phyloP scores from a whole-genome alignment of 2,329 filamentous ascomycete genomes.

The Cephalotrichum gorgonifer region DNA sequence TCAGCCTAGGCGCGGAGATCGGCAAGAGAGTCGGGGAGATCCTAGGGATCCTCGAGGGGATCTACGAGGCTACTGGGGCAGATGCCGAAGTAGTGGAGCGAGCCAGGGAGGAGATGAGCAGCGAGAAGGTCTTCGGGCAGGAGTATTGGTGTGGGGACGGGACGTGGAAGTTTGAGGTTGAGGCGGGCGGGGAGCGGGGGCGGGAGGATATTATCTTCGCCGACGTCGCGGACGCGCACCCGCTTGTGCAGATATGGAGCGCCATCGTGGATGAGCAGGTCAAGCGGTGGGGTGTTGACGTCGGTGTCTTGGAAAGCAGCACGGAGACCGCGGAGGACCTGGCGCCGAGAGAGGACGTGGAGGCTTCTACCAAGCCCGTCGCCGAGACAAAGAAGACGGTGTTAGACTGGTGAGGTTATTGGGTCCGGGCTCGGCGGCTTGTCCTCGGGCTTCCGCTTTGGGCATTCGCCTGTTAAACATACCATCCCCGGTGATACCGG shows the following conservation, averaged over 20 bases:
- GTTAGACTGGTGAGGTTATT: slow-evolving; percentile 13
- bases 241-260: slow-evolving; percentile 55
- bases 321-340: slow-evolving; percentile 24
- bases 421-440: not conserved
- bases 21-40: slow-evolving; percentile 66
- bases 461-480: not conserved
- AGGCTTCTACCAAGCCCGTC: slow-evolving; percentile 1
- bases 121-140: slow-evolving; percentile 50
- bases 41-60: slow-evolving; percentile 66
- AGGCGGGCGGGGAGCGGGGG: slow-evolving; percentile 14
- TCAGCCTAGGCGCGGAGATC: slow-evolving; percentile 70
- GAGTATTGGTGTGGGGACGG: slow-evolving; percentile 63
- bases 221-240: slow-evolving; percentile 58
- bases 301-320: slow-evolving; percentile 17
- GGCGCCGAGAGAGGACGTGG: slow-evolving; percentile 14
- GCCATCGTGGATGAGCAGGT: slow-evolving; percentile 5
- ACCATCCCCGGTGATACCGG: not conserved
- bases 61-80: slow-evolving; percentile 28
- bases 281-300: not conserved
- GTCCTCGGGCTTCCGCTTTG: slow-evolving; percentile 1
- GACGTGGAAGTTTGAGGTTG: slow-evolving; percentile 56
- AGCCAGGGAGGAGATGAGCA: slow-evolving; percentile 49
- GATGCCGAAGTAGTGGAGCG: slow-evolving; percentile 9
- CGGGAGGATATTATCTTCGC: slow-evolving; percentile 40
- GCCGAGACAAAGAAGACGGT: slow-evolving; percentile 9